Evolutionary conservation across 257 asterid genomes (phyloP).

Genomic region (Knoxia roxburghii): DNA sequence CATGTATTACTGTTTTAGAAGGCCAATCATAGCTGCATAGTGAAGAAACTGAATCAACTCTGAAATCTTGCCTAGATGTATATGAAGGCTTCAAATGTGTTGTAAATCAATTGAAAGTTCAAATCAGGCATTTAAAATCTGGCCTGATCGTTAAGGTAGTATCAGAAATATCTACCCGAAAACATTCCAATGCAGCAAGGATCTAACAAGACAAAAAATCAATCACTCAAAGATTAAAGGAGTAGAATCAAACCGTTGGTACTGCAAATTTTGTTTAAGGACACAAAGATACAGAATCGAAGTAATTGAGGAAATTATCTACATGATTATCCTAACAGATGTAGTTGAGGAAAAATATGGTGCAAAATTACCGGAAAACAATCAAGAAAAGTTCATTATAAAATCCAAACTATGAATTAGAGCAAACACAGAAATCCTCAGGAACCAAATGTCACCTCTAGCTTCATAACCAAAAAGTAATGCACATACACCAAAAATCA

Average conservation of each 20-base stretch:
- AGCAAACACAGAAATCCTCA: not conserved
- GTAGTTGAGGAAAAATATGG: not conserved
- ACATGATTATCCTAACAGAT: not conserved
- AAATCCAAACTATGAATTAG: not conserved
- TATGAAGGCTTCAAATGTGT: not conserved
- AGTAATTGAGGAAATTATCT: not conserved
- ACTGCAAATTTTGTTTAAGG: not conserved
- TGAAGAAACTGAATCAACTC: not conserved
- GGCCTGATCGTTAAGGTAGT: not conserved
- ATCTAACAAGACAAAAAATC: no score
- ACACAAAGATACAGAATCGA: not conserved
- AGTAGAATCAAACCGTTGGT: not conserved
- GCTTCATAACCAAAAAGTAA: not conserved
- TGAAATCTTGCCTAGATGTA: not conserved
- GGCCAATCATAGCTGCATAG: not conserved
- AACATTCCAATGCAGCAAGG: not conserved
- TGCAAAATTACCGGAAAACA: not conserved
- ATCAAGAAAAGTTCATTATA: not conserved
- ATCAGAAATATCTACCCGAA: not conserved
- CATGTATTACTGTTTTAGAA: not conserved
- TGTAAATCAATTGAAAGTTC: not conserved
- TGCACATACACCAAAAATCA: not conserved
- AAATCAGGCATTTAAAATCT: not conserved
- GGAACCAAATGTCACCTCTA: not conserved
- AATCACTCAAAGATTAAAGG: not conserved